These are phyloP conservation scores for Arctium minus DNA, from an alignment of 129 eudicot species.

Conservation along the genomic window DNA sequence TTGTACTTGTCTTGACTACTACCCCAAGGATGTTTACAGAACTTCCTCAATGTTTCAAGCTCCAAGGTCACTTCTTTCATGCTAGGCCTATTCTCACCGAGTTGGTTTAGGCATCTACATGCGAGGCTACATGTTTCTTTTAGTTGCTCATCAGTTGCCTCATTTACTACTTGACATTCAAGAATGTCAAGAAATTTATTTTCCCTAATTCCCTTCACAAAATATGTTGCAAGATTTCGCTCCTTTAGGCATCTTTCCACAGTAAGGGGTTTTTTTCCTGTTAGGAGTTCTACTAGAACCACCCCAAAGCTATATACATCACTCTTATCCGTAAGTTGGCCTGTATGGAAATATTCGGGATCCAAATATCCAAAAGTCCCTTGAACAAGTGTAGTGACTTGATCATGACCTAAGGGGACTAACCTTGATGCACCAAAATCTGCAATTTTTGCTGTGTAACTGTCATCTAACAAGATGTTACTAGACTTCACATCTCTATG, in stretches of 20 bases:
- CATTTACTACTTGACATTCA: constrained; percentile 27
- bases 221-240: constrained; percentile 34
- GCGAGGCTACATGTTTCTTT: constrained; percentile 24
- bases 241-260: constrained; percentile 20
- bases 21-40: constrained; percentile 32
- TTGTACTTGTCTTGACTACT: not conserved
- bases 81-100: constrained; percentile 42
- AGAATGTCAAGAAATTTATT: constrained; percentile 36
- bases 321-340: no score
- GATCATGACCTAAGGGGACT: no score
- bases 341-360: no score
- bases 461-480: no score
- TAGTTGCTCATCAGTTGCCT: constrained; percentile 36
- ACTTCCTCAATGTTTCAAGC: constrained; percentile 37
- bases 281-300: no score
- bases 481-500: no score
- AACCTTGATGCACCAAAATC: no score
- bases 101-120: constrained; percentile 37
- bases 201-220: constrained; percentile 31
- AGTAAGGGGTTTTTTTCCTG: constrained; percentile 20
- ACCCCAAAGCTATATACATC: no score
- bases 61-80: constrained; percentile 52
- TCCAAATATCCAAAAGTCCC: no score
- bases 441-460: no score
- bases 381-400: no score